These are phyloP conservation scores for Claviceps capensis DNA, from an alignment of 2,329 filamentous ascomycete genomes.

Conservation along the genomic window DNA sequence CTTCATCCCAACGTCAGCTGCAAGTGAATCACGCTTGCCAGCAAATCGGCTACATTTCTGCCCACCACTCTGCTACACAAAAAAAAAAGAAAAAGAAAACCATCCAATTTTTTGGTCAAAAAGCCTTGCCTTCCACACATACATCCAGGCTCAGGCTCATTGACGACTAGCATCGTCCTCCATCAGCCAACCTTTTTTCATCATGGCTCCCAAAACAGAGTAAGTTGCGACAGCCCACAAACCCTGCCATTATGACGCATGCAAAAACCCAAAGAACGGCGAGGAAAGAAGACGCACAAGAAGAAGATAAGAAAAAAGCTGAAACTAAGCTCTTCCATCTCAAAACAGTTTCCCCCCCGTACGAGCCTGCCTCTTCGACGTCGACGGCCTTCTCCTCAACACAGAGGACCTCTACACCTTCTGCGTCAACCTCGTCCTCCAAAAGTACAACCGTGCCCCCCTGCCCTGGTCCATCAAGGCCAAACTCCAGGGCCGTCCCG, in stretches of 20 bases:
- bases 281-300: neutral
- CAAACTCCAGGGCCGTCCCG: constrained; percentile 53
- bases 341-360: constrained; percentile 59
- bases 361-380: constrained; percentile 91
- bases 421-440: constrained; percentile 70
- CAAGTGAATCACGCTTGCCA: too few relatives aligned
- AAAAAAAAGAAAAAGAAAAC: too few relatives aligned
- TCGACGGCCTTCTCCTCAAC: constrained; percentile 93
- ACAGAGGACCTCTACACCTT: constrained; percentile 81
- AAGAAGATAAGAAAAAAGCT: neutral
- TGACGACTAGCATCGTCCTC: neutral
- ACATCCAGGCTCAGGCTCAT: neutral
- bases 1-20: too few relatives aligned
- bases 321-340: neutral
- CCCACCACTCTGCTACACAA: too few relatives aligned
- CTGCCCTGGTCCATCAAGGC: constrained; percentile 95
- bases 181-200: neutral
- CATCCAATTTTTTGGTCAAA: too few relatives aligned
- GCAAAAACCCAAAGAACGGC: too few relatives aligned
- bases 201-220: constrained; percentile 33
- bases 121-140: neutral
- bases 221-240: constrained; percentile 15
- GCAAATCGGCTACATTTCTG: too few relatives aligned
- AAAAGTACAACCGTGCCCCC: constrained; percentile 54
- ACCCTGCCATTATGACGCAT: too few relatives aligned